These are phyloP conservation scores for Lecanicillium sp. DNA, from an alignment of 2,329 filamentous ascomycete genomes.

Conservation along the genomic window DNA sequence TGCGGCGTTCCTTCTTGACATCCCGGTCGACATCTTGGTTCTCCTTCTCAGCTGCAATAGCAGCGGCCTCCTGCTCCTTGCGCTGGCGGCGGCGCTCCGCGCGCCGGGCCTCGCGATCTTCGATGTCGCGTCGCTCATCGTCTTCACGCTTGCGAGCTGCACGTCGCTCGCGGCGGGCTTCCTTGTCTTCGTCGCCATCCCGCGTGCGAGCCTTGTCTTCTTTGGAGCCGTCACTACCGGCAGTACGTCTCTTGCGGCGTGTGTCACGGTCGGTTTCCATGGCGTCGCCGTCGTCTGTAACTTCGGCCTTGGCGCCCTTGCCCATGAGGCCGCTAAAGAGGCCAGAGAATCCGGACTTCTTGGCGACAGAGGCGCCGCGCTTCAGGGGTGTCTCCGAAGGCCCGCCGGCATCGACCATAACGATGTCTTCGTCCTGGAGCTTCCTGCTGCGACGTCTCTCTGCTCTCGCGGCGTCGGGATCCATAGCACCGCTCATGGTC, in stretches of 20 bases:
- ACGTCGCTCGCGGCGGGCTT: slow-evolving; percentile 50
- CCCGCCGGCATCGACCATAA: slow-evolving; percentile 31
- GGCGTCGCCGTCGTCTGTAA: slow-evolving; percentile 42
- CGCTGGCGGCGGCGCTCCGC: slow-evolving; percentile 45
- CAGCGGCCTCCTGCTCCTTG: slow-evolving; percentile 41
- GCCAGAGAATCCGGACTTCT: slow-evolving; percentile 50
- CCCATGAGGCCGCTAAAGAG: slow-evolving; percentile 57
- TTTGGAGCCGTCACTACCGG: slow-evolving; percentile 48
- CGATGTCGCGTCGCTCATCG: slow-evolving; percentile 41
- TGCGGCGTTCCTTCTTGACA: slow-evolving; percentile 45
- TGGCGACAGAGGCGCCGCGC: slow-evolving; percentile 33
- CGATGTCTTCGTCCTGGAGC: slow-evolving; percentile 33
- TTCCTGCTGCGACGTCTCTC: slow-evolving; percentile 30
- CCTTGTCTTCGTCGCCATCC: slow-evolving; percentile 45
- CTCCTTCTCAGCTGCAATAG: slow-evolving; percentile 35
- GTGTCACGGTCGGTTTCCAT: slow-evolving; percentile 55
- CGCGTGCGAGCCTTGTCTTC: slow-evolving; percentile 34
- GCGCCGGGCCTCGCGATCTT: slow-evolving; percentile 44
- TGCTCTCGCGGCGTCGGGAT: slow-evolving; percentile 32
- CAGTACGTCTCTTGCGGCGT: slow-evolving; percentile 53
- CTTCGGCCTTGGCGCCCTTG: slow-evolving; percentile 39
- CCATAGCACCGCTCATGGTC: slow-evolving; percentile 39
- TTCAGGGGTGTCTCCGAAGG: slow-evolving; percentile 29
- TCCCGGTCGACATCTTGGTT: slow-evolving; percentile 40
- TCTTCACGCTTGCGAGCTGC: slow-evolving; percentile 44